Percentiles rank a stretch among this genome's conserved stretches.
Evolutionary conservation across 2,329 filamentous ascomycete species (phyloP).

Genomic region (Ampelomyces quisqualis): DNA sequence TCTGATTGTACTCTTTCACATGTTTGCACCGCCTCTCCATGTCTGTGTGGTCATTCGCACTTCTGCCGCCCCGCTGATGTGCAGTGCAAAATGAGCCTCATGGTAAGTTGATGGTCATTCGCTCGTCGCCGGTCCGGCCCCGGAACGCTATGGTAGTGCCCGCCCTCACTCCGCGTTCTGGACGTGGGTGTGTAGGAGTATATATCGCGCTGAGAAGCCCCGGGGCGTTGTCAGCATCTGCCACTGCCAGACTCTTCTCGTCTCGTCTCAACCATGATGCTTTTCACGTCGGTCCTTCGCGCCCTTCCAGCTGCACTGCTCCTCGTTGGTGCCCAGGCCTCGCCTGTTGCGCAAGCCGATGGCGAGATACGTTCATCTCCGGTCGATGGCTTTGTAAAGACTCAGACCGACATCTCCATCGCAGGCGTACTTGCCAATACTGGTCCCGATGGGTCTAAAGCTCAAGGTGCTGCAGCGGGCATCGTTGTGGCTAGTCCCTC

Average conservation of each 20-base stretch:
- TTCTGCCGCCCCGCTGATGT: conserved; percentile 8
- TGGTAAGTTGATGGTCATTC: conserved; percentile 11
- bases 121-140: conserved; percentile 16
- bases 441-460: conserved; percentile 53
- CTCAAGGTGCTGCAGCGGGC: conserved; percentile 51
- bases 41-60: conserved; percentile 10
- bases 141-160: conserved; percentile 7
- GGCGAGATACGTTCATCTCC: conserved; percentile 8
- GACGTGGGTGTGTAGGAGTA: conserved; percentile 11
- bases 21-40: conserved; percentile 3
- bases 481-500: conserved; percentile 59
- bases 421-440: conserved; percentile 59
- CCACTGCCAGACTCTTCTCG: conserved; percentile 11
- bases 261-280: conserved; percentile 9
- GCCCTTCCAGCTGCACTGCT: conserved; percentile 18
- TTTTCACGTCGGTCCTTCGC: conserved; percentile 15
- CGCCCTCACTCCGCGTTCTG: conserved; percentile 14
- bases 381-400: conserved; percentile 41
- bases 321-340: conserved; percentile 7
- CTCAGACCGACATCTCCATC: conserved; percentile 52
- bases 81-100: conserved; percentile 16
- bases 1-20: conserved; percentile 21
- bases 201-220: too few relatives aligned
- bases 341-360: conserved; percentile 9
- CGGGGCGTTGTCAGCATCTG: conserved; percentile 6